Percentiles rank a stretch among this genome's conserved stretches.
Conservation (phyloP, 2,329 filamentous ascomycete genomes). For the Pseudocercospora fijiensis region DNA sequence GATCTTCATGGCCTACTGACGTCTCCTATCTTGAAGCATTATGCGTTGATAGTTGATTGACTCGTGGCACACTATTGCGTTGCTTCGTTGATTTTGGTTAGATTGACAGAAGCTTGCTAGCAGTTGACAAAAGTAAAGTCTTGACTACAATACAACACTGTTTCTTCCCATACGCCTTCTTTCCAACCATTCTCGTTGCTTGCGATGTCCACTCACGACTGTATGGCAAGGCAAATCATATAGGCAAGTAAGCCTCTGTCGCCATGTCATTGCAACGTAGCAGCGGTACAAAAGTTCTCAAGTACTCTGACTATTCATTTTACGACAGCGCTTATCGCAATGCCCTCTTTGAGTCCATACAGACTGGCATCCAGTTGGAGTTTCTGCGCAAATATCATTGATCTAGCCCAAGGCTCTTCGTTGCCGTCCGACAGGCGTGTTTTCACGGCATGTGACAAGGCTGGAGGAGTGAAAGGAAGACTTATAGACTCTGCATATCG, state of each 20-base stretch:
- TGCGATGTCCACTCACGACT: not conserved
- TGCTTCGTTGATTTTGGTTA: not conserved
- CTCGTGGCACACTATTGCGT: conserved; percentile 46
- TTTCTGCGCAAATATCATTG: not conserved
- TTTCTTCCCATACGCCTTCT: not conserved
- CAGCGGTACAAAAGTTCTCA: not conserved
- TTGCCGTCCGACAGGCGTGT: no score
- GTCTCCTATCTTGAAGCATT: conserved; percentile 43
- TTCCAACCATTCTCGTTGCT: not conserved
- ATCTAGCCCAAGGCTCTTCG: not conserved
- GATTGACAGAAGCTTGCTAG: not conserved
- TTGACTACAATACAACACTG: not conserved
- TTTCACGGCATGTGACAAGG: not conserved
- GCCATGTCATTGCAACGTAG: not conserved
- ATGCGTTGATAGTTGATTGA: conserved; percentile 44
- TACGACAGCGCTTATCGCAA: not conserved
- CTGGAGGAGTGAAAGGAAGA: not conserved
- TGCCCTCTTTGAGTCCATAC: not conserved
- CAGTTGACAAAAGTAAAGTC: not conserved
- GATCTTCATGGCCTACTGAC: conserved; percentile 40
- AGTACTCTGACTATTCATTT: not conserved
- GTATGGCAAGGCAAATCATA: not conserved
- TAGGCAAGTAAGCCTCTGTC: not conserved
- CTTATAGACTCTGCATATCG: no score
- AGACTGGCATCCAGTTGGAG: not conserved